Conservation (phyloP, 1,284 basidiomycete genomes). For the Heterobasidion occidentale region DNA sequence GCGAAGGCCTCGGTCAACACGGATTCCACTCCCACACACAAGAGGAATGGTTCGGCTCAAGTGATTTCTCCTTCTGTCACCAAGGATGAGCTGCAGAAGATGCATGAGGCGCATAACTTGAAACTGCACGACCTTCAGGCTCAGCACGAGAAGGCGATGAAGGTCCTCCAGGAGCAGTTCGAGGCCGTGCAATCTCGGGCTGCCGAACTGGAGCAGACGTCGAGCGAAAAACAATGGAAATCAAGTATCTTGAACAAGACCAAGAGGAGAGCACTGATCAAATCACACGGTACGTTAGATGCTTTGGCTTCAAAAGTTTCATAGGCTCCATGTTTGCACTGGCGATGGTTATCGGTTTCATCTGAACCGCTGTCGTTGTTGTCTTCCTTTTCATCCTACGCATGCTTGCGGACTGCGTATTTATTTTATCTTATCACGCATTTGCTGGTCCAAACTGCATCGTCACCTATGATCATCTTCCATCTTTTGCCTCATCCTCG, state of each 20-base stretch:
- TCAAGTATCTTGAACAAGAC: constrained; percentile 68
- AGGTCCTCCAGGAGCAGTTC: constrained; percentile 51
- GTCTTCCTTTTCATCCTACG: neutral
- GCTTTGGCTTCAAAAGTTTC: constrained; percentile 52
- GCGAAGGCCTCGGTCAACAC: constrained; percentile 45
- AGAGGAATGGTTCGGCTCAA: constrained; percentile 43
- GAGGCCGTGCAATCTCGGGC: constrained; percentile 46
- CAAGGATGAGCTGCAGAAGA: constrained; percentile 63
- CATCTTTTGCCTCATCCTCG: neutral
- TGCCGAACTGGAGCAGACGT: constrained; percentile 55
- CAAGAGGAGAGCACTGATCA: constrained; percentile 68
- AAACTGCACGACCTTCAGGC: constrained; percentile 74
- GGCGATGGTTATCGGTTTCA: constrained; percentile 46
- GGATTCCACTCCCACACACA: constrained; percentile 37
- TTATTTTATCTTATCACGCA: constrained; percentile 29
- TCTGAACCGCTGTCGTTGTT: constrained; percentile 26
- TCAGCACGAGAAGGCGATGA: constrained; percentile 57
- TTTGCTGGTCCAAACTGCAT: constrained; percentile 1
- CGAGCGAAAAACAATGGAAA: constrained; percentile 68
- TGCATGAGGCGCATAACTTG: constrained; percentile 76
- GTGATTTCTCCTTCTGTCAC: constrained; percentile 46
- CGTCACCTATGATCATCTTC: neutral
- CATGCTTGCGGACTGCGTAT: constrained; percentile 10
- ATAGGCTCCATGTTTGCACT: constrained; percentile 44
- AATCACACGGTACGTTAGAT: constrained; percentile 67